Conservation (phyloP, 768 basidiomycete genomes). For the Amanita pallidorosea region DNA sequence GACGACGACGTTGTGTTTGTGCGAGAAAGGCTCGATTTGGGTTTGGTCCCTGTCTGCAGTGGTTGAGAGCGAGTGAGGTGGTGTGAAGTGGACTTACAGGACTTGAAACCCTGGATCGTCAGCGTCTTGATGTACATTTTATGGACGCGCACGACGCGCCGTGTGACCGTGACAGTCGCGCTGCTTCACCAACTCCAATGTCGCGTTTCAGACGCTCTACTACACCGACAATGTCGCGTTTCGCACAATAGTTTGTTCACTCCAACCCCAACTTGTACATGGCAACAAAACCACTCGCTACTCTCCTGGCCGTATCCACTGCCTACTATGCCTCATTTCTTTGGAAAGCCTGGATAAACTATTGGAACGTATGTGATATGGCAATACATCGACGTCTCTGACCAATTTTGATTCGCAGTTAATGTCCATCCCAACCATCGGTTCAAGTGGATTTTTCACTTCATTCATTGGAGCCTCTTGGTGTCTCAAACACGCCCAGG, state of each 20-base stretch:
- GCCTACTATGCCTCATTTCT: not conserved
- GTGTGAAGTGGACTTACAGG: conserved; percentile 46
- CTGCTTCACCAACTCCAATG: too few species aligned
- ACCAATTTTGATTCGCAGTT: conserved; percentile 7
- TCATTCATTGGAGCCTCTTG: conserved; percentile 20
- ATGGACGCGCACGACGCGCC: not conserved
- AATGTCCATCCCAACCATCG: conserved; percentile 24
- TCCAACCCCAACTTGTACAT: not conserved
- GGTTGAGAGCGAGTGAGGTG: conserved; percentile 3
- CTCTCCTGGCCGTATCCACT: not conserved
- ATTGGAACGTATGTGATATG: not conserved
- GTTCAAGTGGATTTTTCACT: conserved; percentile 19
- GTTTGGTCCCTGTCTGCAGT: conserved; percentile 72
- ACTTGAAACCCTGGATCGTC: conserved; percentile 95
- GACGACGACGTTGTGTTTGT: conserved; percentile 92
- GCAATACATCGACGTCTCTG: not conserved
- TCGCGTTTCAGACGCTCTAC: too few species aligned
- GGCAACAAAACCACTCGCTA: not conserved
- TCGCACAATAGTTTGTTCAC: too few species aligned
- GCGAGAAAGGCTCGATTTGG: conserved; percentile 89
- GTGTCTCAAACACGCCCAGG: conserved; percentile 13
- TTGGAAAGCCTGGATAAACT: not conserved
- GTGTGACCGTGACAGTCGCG: conserved; percentile 1
- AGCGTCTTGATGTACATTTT: conserved; percentile 85
- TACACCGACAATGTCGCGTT: too few species aligned